phyloP scores from a whole-genome alignment of 805 yeast genomes.

The Hanseniaspora guilliermondii region DNA sequence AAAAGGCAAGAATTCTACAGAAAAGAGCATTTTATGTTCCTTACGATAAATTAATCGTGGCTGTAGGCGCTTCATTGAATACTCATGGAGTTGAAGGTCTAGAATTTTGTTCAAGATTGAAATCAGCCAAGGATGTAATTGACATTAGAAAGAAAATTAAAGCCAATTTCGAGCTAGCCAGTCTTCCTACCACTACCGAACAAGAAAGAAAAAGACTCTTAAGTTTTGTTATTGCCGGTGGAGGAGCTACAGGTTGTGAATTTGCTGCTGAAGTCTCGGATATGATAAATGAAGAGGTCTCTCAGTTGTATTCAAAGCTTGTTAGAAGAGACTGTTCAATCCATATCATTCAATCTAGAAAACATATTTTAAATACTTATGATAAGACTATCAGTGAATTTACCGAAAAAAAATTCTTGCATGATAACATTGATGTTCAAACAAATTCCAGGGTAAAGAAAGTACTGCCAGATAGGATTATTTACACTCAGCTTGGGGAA shows the following conservation, averaged over 20 bases:
- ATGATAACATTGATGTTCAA: slow-evolving; percentile 49
- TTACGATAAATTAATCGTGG: slow-evolving; percentile 57
- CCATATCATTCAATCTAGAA: slow-evolving; percentile 57
- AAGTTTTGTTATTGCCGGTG: slow-evolving; percentile 59
- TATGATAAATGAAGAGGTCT: slow-evolving; percentile 51
- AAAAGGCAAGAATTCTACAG: slow-evolving; percentile 29
- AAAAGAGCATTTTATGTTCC: slow-evolving; percentile 50
- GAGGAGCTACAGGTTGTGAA: slow-evolving; percentile 68
- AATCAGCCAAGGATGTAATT: slow-evolving; percentile 56
- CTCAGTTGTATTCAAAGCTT: slow-evolving; percentile 44
- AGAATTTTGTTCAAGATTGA: slow-evolving; percentile 46
- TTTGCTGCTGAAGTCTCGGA: slow-evolving; percentile 63
- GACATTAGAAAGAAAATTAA: slow-evolving; percentile 44
- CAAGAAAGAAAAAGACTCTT: slow-evolving; percentile 49
- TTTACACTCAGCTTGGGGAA: slow-evolving; percentile 40
- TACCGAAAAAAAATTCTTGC: slow-evolving; percentile 50
- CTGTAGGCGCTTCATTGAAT: slow-evolving; percentile 56
- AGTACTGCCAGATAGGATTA: slow-evolving; percentile 43
- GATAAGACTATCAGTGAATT: slow-evolving; percentile 53
- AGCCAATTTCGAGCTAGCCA: slow-evolving; percentile 45
- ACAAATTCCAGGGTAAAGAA: slow-evolving; percentile 53
- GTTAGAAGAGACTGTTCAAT: slow-evolving; percentile 52
- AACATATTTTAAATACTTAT: slow-evolving; percentile 55
- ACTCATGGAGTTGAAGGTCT: slow-evolving; percentile 64
- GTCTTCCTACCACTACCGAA: slow-evolving; percentile 51